Evolutionary conservation across 768 basidiomycete genomes (phyloP), one percentile per base, ranked within the genome.

Genomic region (Podaxis pistillaris): DNA sequence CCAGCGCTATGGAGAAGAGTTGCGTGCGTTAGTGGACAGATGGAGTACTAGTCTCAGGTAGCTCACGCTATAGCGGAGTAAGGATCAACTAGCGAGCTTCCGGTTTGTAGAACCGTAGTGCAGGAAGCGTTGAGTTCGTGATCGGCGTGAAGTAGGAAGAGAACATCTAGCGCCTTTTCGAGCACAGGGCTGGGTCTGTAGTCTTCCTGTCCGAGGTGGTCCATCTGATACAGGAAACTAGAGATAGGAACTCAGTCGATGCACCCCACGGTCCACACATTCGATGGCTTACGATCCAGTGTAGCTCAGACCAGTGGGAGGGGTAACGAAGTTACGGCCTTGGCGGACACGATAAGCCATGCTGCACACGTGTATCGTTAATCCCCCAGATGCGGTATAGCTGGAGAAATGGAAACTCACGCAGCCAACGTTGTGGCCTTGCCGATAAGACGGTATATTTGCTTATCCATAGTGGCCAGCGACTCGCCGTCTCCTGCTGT

Each of bases 281-380:
- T 13, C 40, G 47, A 15, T 0, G 28, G 79, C 86, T 68, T 69
- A 91, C 90, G 90, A 90, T 73, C 87, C 93, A 3, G 93, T 86
- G 67, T 95, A 95, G 69, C 87, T 90, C 56, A 94, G 80, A 0
- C 90, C 91, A 0, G 86, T 85, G 5, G 93, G 93, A 3, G 94
- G 93, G 0, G 81, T 83, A 17, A 95, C 92, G 69, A 96, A 96
- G 54, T 91, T 86, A 62, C 94, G 83, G 38, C 94, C 94, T 77
- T 94, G 93, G 44, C 94, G 89, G 37, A 96, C 84, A 33, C 94
- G 92, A 73, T 95, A 96, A 0, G 94, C 94, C 93, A 96, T 95
- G 2, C 90, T 91, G 68, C 19, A 62, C 9, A 53, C 56, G 30
- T 22, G 50, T 24, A 13, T 19, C 9, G 12, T 38, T 51, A 40